Base-by-base conservation (phyloP, 805 yeast species). In the Ogataea siamensis region DNA sequence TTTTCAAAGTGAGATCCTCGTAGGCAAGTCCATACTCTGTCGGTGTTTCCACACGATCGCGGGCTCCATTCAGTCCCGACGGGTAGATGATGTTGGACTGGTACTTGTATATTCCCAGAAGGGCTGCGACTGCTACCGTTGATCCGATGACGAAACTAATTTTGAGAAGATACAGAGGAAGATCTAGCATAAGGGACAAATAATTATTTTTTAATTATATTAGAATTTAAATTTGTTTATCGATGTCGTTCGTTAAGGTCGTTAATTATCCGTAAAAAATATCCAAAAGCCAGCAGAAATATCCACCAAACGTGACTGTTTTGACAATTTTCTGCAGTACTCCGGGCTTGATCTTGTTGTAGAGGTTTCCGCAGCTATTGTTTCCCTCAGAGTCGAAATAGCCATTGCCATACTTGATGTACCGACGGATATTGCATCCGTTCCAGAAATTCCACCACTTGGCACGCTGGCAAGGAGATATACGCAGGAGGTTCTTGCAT, bases 371-470 rank as follows among this genome's bases (percentile, higher is more conserved):
- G 60, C 96, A 88, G 45, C 82, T 74, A 38, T 71, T 73, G 46
- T 83, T 84, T 2, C 88, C 91, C 57, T 88, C 95, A 44, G 81
- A 76, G 55, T 91, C 97, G 7, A 87, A 74, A 23, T 52, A 51
- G 3, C 98, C 98, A 48, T 83, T 76, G 0, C 97, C 98, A 68
- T 83, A 76, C 45, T 83, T 79, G 37, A 83, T 75, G 50, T 78
- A 77, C 38, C 76, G 70, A 40, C 96, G 68, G 5, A 89, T 78
- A 8, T 83, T 83, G 63, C 99, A 91, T 2, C 87, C 82, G 40
- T 76, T 72, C 78, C 87, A 74, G 50, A 87, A 71, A 55, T 91
- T 89, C 93, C 95, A 91, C 96, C 96, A 87, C 58, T 87, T 88
- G 45, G 78, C 70, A 23, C 89, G 65, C 57, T 88, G 94, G 57